These are phyloP conservation scores for Yamadazyma atmosphaerica DNA, from an alignment of 1,139 yeast species.

Conservation along the genomic window DNA sequence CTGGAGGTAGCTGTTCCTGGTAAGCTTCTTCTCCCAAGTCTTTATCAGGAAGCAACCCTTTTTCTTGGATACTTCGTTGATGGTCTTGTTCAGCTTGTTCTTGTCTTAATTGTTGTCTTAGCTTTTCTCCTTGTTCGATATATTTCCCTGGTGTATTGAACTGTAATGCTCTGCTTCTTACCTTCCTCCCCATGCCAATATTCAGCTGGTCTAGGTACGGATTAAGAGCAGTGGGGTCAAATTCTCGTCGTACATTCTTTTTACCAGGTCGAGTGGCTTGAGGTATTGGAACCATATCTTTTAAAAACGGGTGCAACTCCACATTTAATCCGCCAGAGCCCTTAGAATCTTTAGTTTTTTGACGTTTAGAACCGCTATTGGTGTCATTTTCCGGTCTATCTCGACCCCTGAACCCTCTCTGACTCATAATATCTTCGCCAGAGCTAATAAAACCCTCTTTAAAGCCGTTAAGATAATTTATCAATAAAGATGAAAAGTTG, in stretches of 20 bases:
- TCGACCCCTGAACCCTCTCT: slow-evolving; percentile 31
- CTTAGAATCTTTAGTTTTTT: neutral
- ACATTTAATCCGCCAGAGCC: slow-evolving; percentile 21
- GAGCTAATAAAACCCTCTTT: too few species aligned
- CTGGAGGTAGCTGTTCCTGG: slow-evolving; percentile 52
- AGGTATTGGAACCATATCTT: slow-evolving; percentile 29
- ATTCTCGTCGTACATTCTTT: slow-evolving; percentile 34
- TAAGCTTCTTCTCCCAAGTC: slow-evolving; percentile 53
- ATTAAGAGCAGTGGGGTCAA: slow-evolving; percentile 45
- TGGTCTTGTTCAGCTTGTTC: slow-evolving; percentile 29
- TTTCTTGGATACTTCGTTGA: slow-evolving; percentile 24
- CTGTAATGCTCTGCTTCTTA: slow-evolving; percentile 40
- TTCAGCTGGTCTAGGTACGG: slow-evolving; percentile 58
- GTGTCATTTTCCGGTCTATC: too few species aligned
- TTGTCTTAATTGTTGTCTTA: slow-evolving; percentile 40
- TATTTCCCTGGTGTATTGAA: slow-evolving; percentile 65
- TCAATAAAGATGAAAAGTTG: too few species aligned
- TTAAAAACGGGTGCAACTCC: slow-evolving; percentile 61
- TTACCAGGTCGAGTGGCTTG: slow-evolving; percentile 24
- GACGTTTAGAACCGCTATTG: too few species aligned
- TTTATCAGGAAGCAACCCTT: slow-evolving; percentile 51
- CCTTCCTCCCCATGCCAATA: slow-evolving; percentile 15
- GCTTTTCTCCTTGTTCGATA: slow-evolving; percentile 53
- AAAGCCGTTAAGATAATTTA: too few species aligned
- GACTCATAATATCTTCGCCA: neutral